Percentiles rank a stretch among this genome's conserved stretches.
Conservation (phyloP, 345 rosid genomes). For the Eucalyptus brandiana region DNA sequence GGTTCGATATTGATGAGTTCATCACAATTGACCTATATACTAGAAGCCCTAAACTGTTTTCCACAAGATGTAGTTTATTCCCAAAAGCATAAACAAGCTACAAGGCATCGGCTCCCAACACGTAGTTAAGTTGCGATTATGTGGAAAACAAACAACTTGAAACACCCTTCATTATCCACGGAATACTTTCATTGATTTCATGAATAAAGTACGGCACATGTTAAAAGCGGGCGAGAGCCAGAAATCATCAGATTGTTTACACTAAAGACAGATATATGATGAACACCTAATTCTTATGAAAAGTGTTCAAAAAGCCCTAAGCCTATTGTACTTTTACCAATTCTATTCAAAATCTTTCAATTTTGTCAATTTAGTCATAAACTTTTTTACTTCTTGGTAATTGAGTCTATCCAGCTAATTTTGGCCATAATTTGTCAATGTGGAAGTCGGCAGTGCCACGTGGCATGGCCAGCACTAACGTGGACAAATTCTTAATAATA, state of each 20-base stretch:
- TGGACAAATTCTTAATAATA: too few relatives aligned
- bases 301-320: too few relatives aligned
- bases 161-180: neutral
- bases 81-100: neutral
- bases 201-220: neutral
- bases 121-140: neutral
- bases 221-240: neutral
- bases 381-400: too few relatives aligned
- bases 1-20: neutral
- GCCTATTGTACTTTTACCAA: too few relatives aligned
- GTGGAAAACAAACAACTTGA: neutral
- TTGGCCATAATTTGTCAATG: too few relatives aligned
- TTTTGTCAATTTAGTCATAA: too few relatives aligned
- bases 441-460: too few relatives aligned
- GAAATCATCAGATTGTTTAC: neutral
- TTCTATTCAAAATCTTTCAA: too few relatives aligned
- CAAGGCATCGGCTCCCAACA: neutral
- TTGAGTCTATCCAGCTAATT: too few relatives aligned
- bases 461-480: accelerated
- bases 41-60: neutral
- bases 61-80: neutral
- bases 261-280: neutral
- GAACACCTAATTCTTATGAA: neutral
- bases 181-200: neutral
- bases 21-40: neutral